A percentile compares a stretch with the other conserved stretches of the same genome.
Evolutionary conservation across 106 monocot genomes (phyloP).

Genomic region (Agapanthus africanus): DNA sequence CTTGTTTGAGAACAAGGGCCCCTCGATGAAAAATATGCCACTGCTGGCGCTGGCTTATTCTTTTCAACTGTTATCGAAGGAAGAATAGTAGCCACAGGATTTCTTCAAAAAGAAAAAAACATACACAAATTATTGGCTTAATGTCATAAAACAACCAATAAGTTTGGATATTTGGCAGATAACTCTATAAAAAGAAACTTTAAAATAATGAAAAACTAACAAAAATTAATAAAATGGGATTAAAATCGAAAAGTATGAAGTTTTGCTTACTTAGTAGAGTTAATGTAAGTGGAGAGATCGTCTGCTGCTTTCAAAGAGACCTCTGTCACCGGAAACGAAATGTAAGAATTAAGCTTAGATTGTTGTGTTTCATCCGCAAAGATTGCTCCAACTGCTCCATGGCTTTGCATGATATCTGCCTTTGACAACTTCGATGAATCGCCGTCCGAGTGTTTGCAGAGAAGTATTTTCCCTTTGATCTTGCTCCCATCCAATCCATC

Average conservation of each 20-base stretch:
- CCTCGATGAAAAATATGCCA: conserved; percentile 81
- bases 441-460: conserved; percentile 36
- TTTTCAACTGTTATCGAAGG: conserved; percentile 44
- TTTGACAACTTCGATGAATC: conserved; percentile 19
- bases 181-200: too few relatives aligned
- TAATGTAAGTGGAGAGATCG: conserved; percentile 50
- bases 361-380: conserved; percentile 27
- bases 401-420: conserved; percentile 17
- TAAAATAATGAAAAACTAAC: too few relatives aligned
- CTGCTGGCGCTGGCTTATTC: conserved; percentile 61
- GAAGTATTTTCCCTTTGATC: conserved; percentile 62
- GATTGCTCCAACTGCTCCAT: conserved; percentile 51
- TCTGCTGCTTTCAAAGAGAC: conserved; percentile 32
- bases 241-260: too few relatives aligned
- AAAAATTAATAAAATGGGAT: too few relatives aligned
- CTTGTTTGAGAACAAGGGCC: conserved; percentile 46
- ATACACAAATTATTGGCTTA: neutral
- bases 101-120: conserved; percentile 20
- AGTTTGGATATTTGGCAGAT: too few relatives aligned
- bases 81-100: conserved; percentile 65
- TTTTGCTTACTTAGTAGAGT: conserved; percentile 55
- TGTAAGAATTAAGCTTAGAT: conserved; percentile 23
- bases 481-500: conserved; percentile 37
- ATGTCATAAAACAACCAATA: too few relatives aligned
- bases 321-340: conserved; percentile 36